Evolutionary conservation across 805 yeast genomes (phyloP), one percentile per base, ranked within the genome.

Genomic region (Kazachstania martiniae): DNA sequence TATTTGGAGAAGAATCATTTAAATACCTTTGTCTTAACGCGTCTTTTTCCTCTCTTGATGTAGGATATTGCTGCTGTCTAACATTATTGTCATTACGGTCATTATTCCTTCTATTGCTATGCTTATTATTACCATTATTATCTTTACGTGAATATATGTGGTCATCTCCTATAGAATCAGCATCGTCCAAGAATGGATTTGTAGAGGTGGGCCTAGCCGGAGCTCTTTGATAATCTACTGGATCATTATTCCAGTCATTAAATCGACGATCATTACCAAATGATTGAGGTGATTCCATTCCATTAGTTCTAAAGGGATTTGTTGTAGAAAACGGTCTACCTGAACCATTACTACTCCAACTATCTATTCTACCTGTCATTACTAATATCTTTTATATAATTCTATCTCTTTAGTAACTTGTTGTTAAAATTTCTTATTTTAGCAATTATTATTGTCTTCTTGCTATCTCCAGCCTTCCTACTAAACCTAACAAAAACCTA

Each of bases 241-340:
- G 6, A 4, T 5, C 9, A 18, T 12, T 14, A 8, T 26, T 13
- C 86, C 86, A 78, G 14, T 61, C 65, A 26, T 70, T 74, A 47
- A 74, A 77, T 21, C 62, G 60, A 36, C 37, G 56, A 26, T 53
- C 58, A 26, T 59, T 37, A 33, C 52, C 43, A 28, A 54, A 42
- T 25, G 40, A 50, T 24, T 37, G 40, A 19, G 47, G 32, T n/a
- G 7, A 21, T 58, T 52, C n/a, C 50, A 32, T 23, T 50, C 59
- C 27, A 31, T 24, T 34, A 6, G 63, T 62, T 47, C 89, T 67
- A 54, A 80, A 80, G n/a, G 89, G 89, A 44, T 80, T 80, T 51
- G 76, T 76, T 3, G 75, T 62, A 5, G 86, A 77, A 33, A 75
- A 59, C 2, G 65, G 68, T 41, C 67, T 58, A 19, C 33, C 29